These are phyloP conservation scores for Euptelea pleiosperma DNA, from an alignment of 164 flowering plant species.

Conservation along the genomic window DNA sequence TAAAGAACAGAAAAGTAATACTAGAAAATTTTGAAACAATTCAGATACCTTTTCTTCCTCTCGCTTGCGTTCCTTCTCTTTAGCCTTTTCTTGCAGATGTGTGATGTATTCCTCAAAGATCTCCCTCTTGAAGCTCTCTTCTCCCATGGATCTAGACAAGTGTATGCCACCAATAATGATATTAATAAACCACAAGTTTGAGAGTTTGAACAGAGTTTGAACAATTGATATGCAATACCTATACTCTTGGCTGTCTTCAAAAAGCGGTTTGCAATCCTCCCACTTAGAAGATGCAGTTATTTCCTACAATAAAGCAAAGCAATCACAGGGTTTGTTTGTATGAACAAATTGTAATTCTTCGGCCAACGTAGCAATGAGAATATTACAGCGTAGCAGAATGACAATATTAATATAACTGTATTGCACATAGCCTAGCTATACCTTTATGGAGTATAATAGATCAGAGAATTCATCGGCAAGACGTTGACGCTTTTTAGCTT, in stretches of 20 bases:
- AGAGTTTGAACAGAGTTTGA: not conserved
- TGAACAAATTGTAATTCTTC: not conserved
- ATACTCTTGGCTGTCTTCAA: conserved; percentile 84
- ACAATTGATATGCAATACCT: conserved; percentile 35
- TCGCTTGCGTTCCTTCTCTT: conserved; percentile 89
- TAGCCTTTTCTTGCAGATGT: conserved; percentile 73
- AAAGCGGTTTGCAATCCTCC: conserved; percentile 72
- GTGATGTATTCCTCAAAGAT: conserved; percentile 73
- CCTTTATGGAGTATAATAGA: conserved; percentile 64
- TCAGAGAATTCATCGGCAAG: conserved; percentile 77
- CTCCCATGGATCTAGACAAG: conserved; percentile 54
- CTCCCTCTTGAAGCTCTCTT: conserved; percentile 55
- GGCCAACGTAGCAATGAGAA: no score
- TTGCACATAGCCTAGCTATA: conserved; percentile 10
- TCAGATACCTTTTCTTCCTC: conserved; percentile 88
- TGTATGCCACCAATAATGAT: not conserved
- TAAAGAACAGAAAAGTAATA: no score
- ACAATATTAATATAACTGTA: no score
- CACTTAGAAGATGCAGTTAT: conserved; percentile 69
- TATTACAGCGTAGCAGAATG: not conserved
- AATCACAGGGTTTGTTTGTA: not conserved
- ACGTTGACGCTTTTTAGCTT: conserved; percentile 80
- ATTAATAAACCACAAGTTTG: not conserved
- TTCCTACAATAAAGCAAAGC: conserved; percentile 46
- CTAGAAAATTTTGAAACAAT: not conserved